phyloP scores from a whole-genome alignment of 495 filamentous ascomycete species.

The Podospora anserina region DNA sequence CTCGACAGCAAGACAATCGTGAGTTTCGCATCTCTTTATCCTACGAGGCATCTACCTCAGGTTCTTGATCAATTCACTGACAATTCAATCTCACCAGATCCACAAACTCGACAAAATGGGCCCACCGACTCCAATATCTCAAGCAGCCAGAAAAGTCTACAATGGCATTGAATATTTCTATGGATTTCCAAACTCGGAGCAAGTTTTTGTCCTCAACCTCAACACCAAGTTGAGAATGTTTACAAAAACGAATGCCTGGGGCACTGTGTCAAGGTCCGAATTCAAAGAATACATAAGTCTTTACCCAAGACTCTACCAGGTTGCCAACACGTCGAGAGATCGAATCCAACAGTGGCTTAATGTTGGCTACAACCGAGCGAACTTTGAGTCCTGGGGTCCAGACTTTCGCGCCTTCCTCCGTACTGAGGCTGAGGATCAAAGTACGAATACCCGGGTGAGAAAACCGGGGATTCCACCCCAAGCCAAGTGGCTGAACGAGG shows the following conservation, averaged over 20 bases:
- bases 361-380: background rate
- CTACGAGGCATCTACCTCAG: background rate
- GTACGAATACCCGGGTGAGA: background rate
- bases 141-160: background rate
- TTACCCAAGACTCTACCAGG: conserved; percentile 19
- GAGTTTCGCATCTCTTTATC: too few relatives aligned
- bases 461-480: conserved; percentile 5
- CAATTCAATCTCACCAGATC: background rate
- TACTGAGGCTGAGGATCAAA: background rate
- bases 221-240: background rate
- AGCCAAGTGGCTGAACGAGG: background rate
- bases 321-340: background rate
- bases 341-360: conserved; percentile 13
- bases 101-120: background rate
- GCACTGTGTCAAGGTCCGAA: background rate
- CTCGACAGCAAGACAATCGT: too few relatives aligned
- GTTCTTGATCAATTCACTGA: background rate
- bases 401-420: conserved; percentile 6
- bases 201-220: background rate
- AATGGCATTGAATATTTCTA: background rate
- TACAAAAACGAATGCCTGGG: background rate
- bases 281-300: conserved; percentile 10
- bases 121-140: background rate
- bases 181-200: background rate
- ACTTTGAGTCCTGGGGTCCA: conserved; percentile 10